A percentile compares a stretch with the other conserved stretches of the same genome.
phyloP scores from a whole-genome alignment of 106 monocot genomes.

The Dioscorea zingiberensis region DNA sequence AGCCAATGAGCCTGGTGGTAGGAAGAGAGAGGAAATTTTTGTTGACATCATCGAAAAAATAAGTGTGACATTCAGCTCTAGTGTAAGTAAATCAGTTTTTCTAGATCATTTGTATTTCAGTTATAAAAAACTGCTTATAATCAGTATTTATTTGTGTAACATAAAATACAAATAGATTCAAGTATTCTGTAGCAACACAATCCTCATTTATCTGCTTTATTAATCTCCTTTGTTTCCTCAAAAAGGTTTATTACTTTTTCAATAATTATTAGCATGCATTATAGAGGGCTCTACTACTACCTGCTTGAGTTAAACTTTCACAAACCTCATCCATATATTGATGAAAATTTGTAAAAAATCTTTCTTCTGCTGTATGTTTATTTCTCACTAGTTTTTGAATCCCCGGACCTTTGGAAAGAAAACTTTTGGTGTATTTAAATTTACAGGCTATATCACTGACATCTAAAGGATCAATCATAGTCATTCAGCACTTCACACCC shows the following conservation, averaged over 20 bases:
- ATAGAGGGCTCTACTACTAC: too few relatives aligned
- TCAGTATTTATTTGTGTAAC: too few relatives aligned
- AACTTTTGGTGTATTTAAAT: too few relatives aligned
- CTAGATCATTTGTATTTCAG: neutral
- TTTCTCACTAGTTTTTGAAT: neutral
- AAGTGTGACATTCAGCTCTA: conserved; percentile 98
- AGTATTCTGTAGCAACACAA: neutral
- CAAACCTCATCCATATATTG: neutral
- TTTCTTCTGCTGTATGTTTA: neutral
- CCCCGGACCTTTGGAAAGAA: too few relatives aligned
- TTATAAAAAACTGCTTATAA: neutral
- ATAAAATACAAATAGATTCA: neutral
- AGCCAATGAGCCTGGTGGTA: conserved; percentile 87
- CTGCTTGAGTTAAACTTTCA: too few relatives aligned
- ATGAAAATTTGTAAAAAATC: neutral
- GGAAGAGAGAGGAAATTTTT: conserved; percentile 98
- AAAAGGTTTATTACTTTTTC: too few relatives aligned
- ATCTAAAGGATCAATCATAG: too few relatives aligned
- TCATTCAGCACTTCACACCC: too few relatives aligned
- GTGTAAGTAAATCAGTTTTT: conserved; percentile 53
- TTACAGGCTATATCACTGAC: too few relatives aligned
- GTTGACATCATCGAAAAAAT: conserved; percentile 99
- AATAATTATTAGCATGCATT: too few relatives aligned
- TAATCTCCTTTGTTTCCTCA: too few relatives aligned
- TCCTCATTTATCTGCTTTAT: too few relatives aligned